These are phyloP conservation scores for Rhizopogon vinicolor DNA, from an alignment of 768 basidiomycete species.

Conservation along the genomic window DNA sequence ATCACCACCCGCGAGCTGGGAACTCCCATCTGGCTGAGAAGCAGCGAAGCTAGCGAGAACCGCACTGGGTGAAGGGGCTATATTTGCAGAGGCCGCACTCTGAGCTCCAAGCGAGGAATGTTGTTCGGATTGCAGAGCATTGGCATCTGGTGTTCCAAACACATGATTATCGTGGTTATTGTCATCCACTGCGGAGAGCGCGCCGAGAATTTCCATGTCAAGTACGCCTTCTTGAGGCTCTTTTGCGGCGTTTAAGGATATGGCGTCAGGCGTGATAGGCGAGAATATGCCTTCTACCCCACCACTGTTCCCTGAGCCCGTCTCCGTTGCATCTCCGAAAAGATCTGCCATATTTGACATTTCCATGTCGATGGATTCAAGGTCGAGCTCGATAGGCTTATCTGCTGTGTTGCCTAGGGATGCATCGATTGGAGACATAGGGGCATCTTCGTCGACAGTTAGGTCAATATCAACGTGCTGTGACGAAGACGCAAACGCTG, in stretches of 20 bases:
- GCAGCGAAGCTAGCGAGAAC: slow-evolving; percentile 45
- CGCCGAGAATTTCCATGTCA: slow-evolving; percentile 34
- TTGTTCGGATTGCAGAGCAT: slow-evolving; percentile 6
- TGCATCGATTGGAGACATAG: slow-evolving; percentile 24
- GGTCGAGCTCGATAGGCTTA: slow-evolving; percentile 77
- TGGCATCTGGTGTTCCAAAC: slow-evolving; percentile 15
- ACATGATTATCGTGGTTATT: slow-evolving; percentile 12
- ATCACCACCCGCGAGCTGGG: slow-evolving; percentile 16
- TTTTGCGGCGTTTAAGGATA: slow-evolving; percentile 16
- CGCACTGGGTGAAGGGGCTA: slow-evolving; percentile 35
- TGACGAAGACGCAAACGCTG: slow-evolving; percentile 45
- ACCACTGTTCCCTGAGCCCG: slow-evolving; percentile 27
- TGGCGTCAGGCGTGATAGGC: slow-evolving; percentile 30
- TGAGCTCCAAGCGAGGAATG: slow-evolving; percentile 29
- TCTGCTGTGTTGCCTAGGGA: slow-evolving; percentile 61
- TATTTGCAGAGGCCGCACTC: slow-evolving; percentile 11
- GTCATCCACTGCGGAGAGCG: slow-evolving; percentile 19
- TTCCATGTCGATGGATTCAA: slow-evolving; percentile 65
- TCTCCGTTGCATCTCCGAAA: slow-evolving; percentile 46
- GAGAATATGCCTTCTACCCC: slow-evolving; percentile 50
- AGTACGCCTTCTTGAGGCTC: slow-evolving; percentile 14
- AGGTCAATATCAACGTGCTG: slow-evolving; percentile 54
- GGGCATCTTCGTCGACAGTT: slow-evolving; percentile 36
- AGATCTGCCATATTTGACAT: slow-evolving; percentile 46
- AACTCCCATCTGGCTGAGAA: slow-evolving; percentile 11